Evolutionary conservation across 257 asterid genomes (phyloP), one percentile per base, ranked within the genome.

Genomic region (Cinchona pubescens): DNA sequence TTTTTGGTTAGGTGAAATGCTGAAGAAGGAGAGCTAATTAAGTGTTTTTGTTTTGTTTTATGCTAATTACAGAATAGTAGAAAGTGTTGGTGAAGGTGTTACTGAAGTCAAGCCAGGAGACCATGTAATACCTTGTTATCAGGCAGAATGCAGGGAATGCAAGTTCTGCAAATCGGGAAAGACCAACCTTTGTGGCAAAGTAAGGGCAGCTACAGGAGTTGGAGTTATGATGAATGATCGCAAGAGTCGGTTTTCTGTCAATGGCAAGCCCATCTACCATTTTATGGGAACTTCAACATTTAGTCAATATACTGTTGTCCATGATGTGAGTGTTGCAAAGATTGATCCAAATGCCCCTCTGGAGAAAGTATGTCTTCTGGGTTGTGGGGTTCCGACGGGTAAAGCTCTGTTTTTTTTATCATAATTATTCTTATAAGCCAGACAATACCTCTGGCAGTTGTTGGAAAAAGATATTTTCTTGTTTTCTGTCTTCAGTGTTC

Each of bases 201-300:
- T 92, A 43, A 91, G 99, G 87, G 51, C 77, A 25, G 99, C 99
- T 68, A 95, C 99, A 21, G 99, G 99, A 82, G 98, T 80, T 79
- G 99, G 99, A 80, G 96, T 95, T 62, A 95, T 95, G 99, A 79
- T 92, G 91, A 92, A 37, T 10, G 99, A 95, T 67, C 94, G 90
- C 67, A 76, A 92, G 82, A 87, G 94, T 85, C 96, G 99, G 11
- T 95, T 95, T 75, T 95, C 98, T 19, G 67, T 95, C 80, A 87
- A 92, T 11, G 96, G 97, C 14, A 95, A 91, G 71, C 89, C 96
- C 18, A 77, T 95, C 69, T 95, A 92, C 76, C 99, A 95, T 85
- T 95, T 92, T 87, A 95, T 95, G 99, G 99, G 99, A 72, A 92
- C 99, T 71, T 95, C 99, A 13, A 95, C 99, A 0, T 95, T 95